Evolutionary conservation across 1,284 basidiomycete species (phyloP).

Genomic region (Apiotrichum montevideense): DNA sequence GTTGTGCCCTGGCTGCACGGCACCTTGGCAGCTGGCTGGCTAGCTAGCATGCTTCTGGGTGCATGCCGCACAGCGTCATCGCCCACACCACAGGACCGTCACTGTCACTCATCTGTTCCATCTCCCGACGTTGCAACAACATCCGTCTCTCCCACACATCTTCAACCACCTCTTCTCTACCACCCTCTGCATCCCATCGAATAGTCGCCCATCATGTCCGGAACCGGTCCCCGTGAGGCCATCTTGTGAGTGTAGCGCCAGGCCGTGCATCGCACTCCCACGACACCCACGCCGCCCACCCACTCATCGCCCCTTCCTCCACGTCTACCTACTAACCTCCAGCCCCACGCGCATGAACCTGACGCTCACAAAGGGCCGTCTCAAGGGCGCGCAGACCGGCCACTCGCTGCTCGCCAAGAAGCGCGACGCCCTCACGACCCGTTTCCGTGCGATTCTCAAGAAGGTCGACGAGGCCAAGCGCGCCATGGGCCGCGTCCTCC

Average conservation of each 20-base stretch:
- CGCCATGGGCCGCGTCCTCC: slow-evolving; percentile 98
- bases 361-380: slow-evolving; percentile 83
- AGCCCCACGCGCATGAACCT: slow-evolving; percentile 86
- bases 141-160: not conserved
- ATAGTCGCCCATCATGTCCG: slow-evolving; percentile 60
- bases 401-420: slow-evolving; percentile 97
- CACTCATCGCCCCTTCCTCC: not conserved
- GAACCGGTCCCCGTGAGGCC: slow-evolving; percentile 78
- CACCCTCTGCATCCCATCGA: not conserved
- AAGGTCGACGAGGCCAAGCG: slow-evolving; percentile 98
- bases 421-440: slow-evolving; percentile 86
- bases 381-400: slow-evolving; percentile 96
- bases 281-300: not conserved
- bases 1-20: too few species aligned
- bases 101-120: not conserved
- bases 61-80: too few species aligned
- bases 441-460: slow-evolving; percentile 80
- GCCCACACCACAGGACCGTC: too few species aligned
- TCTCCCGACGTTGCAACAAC: not conserved
- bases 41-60: too few species aligned
- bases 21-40: too few species aligned
- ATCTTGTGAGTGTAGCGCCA: slow-evolving; percentile 57
- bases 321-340: not conserved
- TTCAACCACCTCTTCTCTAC: not conserved
- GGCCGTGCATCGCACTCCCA: not conserved